Evolutionary conservation across 2,329 filamentous ascomycete genomes (phyloP), one percentile per base, ranked within the genome.

Genomic region (Pseudogymnoascus sp.): DNA sequence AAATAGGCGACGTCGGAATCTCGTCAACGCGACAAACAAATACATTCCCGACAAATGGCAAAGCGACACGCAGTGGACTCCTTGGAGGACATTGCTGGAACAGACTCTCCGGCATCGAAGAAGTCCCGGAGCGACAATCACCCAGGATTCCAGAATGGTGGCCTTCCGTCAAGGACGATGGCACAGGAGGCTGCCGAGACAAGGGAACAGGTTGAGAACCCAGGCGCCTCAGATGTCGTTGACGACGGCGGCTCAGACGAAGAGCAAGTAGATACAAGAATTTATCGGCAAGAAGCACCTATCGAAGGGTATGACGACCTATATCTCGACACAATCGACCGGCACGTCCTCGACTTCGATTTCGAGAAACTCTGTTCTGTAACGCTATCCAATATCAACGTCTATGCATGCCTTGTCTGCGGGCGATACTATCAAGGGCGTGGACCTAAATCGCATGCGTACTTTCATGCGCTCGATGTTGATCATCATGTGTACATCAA

Each of bases 291-390:
- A 74, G 80, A 80, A 59, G 90, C 88, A 48, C 92, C 93, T 13
- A 84, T 89, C 35, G 89, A 89, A 73, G 93, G 93, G 65, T 99
- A 97, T 78, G 87, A 89, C 70, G 93, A 99, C 74, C 86, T 99
- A 29, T 99, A 99, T 74, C 89, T 99, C 68, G 94, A 99, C 78
- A 97, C 94, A 10, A 95, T 99, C 76, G 87, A 96, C 74, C 90
- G 94, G 70, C 86, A 87, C 71, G 87, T 96, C 55, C 86, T 97
- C 62, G 94, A 99, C 76, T 97, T 97, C 73, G 94, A 99, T 76
- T 99, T 99, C 73, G 94, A 99, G 74, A 99, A 99, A 80, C 85
- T 97, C 10, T 99, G 94, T 77, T 97, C 93, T 25, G 83, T 99
- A 67, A 96, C 91, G 35, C 82, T 99, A 6, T 96, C 92, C 58